phyloP scores from a whole-genome alignment of 2,329 filamentous ascomycete genomes.

The Colletotrichum somersetense region DNA sequence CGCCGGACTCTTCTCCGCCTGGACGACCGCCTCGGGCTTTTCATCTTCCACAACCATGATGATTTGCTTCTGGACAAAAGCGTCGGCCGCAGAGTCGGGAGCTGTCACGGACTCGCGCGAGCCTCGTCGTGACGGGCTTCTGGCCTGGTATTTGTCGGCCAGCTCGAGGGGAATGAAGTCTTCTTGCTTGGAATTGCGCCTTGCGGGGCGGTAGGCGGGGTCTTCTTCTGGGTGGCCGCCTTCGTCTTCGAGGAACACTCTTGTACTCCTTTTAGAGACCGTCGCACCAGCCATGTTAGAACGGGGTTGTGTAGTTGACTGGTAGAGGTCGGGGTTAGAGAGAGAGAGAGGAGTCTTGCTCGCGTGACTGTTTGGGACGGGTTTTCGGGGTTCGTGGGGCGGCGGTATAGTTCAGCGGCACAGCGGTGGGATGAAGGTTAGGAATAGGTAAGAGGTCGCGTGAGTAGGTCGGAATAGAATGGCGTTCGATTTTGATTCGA shows the following conservation, averaged over 20 bases:
- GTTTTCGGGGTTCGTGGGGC: slow-evolving; percentile 2
- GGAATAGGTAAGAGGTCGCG: slow-evolving; percentile 40
- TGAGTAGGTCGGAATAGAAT: slow-evolving; percentile 22
- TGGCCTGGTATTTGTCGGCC: slow-evolving; percentile 28
- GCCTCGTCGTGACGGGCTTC: slow-evolving; percentile 25
- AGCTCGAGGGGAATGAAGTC: slow-evolving; percentile 17
- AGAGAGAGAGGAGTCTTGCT: slow-evolving; percentile 21
- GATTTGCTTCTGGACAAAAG: slow-evolving; percentile 32
- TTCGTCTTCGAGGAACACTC: slow-evolving; percentile 39
- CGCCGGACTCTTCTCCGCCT: slow-evolving; percentile 10
- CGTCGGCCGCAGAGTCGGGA: slow-evolving; percentile 29
- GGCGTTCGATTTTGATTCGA: slow-evolving; percentile 24
- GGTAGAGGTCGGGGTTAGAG: not conserved
- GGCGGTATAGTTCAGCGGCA: not conserved
- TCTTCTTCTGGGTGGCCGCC: slow-evolving; percentile 37
- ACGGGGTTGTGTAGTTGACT: not conserved
- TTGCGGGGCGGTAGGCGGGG: slow-evolving; percentile 29
- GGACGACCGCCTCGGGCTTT: not conserved
- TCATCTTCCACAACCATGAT: slow-evolving; percentile 27
- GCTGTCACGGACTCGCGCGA: slow-evolving; percentile 33
- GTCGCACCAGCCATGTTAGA: slow-evolving; percentile 32
- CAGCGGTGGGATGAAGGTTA: slow-evolving; percentile 6
- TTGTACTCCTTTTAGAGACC: slow-evolving; percentile 42
- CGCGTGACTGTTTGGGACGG: slow-evolving; percentile 25
- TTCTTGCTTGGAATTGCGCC: slow-evolving; percentile 38